Evolutionary conservation across 345 rosid species (phyloP), one percentile per base, ranked within the genome.

Genomic region (Camelina hispida): DNA sequence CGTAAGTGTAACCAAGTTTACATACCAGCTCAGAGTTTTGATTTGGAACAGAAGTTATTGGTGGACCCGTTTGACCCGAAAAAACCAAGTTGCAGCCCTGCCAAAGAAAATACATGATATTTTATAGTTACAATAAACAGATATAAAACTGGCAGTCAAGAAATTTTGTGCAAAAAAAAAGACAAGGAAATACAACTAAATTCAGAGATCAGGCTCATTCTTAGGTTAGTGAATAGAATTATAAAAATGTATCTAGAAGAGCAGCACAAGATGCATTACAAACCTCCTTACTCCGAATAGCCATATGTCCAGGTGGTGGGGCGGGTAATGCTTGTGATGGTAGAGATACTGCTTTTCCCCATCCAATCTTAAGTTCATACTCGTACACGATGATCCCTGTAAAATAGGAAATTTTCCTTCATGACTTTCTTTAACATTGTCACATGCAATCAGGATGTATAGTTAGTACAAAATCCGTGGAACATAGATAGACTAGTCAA

Each of bases 241-340:
- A 67, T 42, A 69, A 63, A 74, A 47, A 50, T n/a, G 15, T 54
- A 78, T 47, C 52, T 53, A 54, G 14, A 69, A 62, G 28, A 40
- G 44, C 56, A 71, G 25, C 37, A 69, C 54, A 65, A 2, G 20
- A 77, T 52, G 76, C 28, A 76, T 68, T 46, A 80, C 88, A 64
- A 6, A 93, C 99, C 98, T 93, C 99, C 83, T 93, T 93, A 78
- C 96, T 96, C 85, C 98, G 87, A 71, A 96, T 93, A 73, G 97
- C 99, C 99, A 96, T 96, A 2, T 96, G 99, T 63, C 98, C 98
- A 30, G 99, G 98, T 28, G 99, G 98, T 5, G 99, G 98, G 80
- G 99, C 99, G 40, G 99, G 99, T 35, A 93, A 78, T 7, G 99
- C 96, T 82, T 96, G 99, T 56, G 99, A 91, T 71, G 99, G 99